Evolutionary conservation across 164 flowering plant species (phyloP).

Genomic region (Nymphaea thermarum): DNA sequence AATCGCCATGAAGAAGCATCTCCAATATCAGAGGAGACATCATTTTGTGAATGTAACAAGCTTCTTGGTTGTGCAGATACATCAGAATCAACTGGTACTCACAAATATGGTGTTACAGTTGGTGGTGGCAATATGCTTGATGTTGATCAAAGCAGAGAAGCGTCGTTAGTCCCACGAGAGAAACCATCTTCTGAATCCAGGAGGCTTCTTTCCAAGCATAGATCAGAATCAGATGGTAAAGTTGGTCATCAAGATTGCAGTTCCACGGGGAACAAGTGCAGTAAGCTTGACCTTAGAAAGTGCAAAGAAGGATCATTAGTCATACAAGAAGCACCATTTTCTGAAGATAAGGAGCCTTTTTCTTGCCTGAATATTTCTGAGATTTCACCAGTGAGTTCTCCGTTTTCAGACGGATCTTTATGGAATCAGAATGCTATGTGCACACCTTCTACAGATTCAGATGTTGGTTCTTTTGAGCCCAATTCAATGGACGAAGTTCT

Average conservation of each 20-base stretch:
- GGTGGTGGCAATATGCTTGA: neutral
- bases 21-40: neutral
- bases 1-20: neutral
- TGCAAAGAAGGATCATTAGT: neutral
- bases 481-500: slow-evolving; percentile 23
- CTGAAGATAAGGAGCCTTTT: neutral
- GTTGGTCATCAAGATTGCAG: neutral
- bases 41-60: neutral
- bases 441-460: slow-evolving; percentile 61
- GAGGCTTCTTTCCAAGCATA: neutral
- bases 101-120: neutral
- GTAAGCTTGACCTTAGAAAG: neutral
- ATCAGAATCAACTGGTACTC: neutral
- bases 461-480: slow-evolving; percentile 14
- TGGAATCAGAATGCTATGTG: slow-evolving; percentile 51
- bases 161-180: neutral
- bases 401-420: slow-evolving; percentile 31
- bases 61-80: neutral
- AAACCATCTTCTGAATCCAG: neutral
- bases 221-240: neutral
- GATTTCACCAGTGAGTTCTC: slow-evolving; percentile 18
- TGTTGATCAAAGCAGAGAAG: neutral
- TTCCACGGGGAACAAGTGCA: neutral
- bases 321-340: neutral
- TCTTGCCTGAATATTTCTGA: neutral